Percentiles rank a stretch among this genome's conserved stretches.
phyloP scores from a whole-genome alignment of 169 alveolate genomes.

The Amoebophrya sp. region DNA sequence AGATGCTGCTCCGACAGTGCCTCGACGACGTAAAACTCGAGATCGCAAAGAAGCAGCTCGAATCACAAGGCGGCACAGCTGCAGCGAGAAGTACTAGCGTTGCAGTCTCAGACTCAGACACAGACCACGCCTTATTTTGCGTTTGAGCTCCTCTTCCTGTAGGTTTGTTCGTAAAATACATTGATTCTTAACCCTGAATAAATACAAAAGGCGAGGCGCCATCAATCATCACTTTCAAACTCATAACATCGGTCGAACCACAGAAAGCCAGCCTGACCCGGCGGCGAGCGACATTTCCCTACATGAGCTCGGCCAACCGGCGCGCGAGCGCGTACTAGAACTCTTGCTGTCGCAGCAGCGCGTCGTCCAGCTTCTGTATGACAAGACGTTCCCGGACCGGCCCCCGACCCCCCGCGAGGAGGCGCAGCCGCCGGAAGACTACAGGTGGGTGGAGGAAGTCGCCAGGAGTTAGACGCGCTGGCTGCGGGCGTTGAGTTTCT shows the following conservation, averaged over 20 bases:
- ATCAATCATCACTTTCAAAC: no score
- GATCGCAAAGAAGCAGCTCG: neutral
- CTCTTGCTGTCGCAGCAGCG: constrained; percentile 12
- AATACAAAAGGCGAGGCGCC: no score
- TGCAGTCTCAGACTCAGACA: no score
- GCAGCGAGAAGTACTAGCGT: no score
- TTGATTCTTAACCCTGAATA: no score
- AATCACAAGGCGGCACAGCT: neutral
- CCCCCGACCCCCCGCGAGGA: neutral
- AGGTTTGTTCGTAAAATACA: no score
- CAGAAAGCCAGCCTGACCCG: neutral
- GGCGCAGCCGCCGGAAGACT: neutral
- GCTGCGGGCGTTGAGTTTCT: neutral
- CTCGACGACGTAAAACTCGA: constrained; percentile 14
- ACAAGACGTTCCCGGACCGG: neutral
- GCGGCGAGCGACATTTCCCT: neutral
- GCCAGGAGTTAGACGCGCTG: neutral
- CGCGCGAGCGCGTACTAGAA: constrained; percentile 12
- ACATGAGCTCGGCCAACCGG: neutral
- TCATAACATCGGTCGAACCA: no score
- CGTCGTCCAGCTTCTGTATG: neutral
- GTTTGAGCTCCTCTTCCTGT: no score
- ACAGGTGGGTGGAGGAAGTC: neutral
- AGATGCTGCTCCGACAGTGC: constrained; percentile 9
- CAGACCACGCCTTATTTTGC: no score